Conservation (phyloP, 179 eudicot species). For the Silene vulgaris region DNA sequence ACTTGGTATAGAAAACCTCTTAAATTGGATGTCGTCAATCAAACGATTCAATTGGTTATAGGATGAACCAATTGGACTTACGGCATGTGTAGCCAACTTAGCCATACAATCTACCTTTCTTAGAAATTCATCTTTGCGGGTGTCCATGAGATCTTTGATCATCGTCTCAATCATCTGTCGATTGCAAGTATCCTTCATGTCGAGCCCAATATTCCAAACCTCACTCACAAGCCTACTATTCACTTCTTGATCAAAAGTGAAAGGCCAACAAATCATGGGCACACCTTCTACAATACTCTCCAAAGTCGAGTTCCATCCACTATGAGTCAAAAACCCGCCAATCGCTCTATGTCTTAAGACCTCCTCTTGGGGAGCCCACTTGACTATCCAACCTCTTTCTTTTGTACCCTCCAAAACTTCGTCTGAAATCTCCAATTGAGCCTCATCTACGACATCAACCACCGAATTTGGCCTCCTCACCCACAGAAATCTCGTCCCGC, state of each 20-base stretch:
- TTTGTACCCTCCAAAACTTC: slow-evolving; percentile 40
- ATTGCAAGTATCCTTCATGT: slow-evolving; percentile 56
- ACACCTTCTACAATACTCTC: slow-evolving; percentile 48
- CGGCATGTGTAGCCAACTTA: slow-evolving; percentile 23
- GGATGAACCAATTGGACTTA: slow-evolving; percentile 31
- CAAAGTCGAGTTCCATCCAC: slow-evolving; percentile 62
- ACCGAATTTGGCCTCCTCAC: slow-evolving; percentile 44
- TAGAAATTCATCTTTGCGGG: slow-evolving; percentile 19
- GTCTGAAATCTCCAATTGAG: slow-evolving; percentile 26
- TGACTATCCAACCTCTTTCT: slow-evolving; percentile 42
- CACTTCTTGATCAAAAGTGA: slow-evolving; percentile 44
- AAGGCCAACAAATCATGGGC: slow-evolving; percentile 62
- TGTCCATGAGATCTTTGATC: slow-evolving; percentile 40
- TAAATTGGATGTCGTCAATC: slow-evolving; percentile 28
- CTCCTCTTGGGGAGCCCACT: slow-evolving; percentile 61
- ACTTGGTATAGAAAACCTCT: background rate
- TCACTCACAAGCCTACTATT: slow-evolving; percentile 49
- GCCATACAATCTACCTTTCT: slow-evolving; percentile 18
- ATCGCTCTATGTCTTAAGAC: slow-evolving; percentile 45
- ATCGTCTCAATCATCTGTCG: slow-evolving; percentile 35
- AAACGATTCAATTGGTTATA: slow-evolving; percentile 25
- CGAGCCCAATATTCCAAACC: slow-evolving; percentile 52
- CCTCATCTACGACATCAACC: background rate
- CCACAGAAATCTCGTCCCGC: slow-evolving; percentile 41
- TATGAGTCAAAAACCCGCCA: slow-evolving; percentile 56